Percentiles rank a stretch among this genome's conserved stretches.
Conservation (phyloP, 495 filamentous ascomycete species). For the Polyplosphaeria fusca region DNA sequence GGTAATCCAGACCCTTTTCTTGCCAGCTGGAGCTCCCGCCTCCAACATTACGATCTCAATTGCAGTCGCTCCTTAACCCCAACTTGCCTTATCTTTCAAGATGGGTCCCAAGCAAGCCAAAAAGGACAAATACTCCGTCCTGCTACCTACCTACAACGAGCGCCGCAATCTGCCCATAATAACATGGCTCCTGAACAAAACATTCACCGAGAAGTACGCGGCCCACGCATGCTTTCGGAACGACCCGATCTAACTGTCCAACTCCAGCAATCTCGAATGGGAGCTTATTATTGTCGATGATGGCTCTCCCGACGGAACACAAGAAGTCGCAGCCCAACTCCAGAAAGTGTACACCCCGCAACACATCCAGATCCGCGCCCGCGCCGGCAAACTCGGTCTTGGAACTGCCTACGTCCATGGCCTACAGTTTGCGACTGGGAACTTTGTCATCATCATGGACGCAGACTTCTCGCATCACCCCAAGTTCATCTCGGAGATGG, state of each 20-base stretch:
- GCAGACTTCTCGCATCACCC: constrained; percentile 98
- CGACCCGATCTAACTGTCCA: constrained; percentile 4
- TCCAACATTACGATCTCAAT: not conserved
- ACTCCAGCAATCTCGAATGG: constrained; percentile 81
- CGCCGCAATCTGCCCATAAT: constrained; percentile 95
- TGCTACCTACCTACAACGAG: constrained; percentile 98
- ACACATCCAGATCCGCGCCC: constrained; percentile 78
- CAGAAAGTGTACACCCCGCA: constrained; percentile 71
- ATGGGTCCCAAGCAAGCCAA: constrained; percentile 44
- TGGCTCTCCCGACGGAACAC: constrained; percentile 92
- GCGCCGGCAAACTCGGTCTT: constrained; percentile 90
- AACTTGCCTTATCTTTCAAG: not conserved
- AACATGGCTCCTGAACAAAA: constrained; percentile 85
- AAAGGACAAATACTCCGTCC: constrained; percentile 85
- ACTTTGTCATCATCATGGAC: constrained; percentile 99
- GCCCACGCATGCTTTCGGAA: no score
- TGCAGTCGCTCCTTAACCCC: constrained; percentile 15
- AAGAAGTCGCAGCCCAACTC: constrained; percentile 83
- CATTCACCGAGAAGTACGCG: constrained; percentile 74
- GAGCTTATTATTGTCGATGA: constrained; percentile 98
- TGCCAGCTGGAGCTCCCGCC: not conserved
- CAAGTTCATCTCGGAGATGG: constrained; percentile 91
- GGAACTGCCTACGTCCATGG: constrained; percentile 97
- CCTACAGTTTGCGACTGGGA: constrained; percentile 78
- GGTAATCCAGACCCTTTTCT: not conserved